Conservation (phyloP, 1,284 basidiomycete species). For the Trametes polyzona region DNA sequence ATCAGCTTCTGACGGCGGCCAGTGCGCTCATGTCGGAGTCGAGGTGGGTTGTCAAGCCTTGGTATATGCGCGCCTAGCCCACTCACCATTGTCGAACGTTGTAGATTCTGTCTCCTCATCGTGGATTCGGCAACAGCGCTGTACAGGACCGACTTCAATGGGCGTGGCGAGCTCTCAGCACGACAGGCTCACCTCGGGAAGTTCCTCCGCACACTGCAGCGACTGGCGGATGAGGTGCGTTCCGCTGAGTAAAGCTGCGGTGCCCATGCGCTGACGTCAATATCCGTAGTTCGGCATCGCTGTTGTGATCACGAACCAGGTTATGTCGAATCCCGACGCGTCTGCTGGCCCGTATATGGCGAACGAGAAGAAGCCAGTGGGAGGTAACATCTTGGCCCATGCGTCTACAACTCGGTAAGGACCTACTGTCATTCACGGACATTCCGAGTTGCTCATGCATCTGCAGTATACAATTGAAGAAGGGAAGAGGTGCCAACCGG, state of each 20-base stretch:
- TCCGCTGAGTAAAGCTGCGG: background rate
- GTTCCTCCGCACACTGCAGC: conserved; percentile 91
- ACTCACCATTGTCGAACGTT: background rate
- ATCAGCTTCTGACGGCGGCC: conserved; percentile 87
- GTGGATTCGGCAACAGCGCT: conserved; percentile 97
- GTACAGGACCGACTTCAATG: conserved; percentile 96
- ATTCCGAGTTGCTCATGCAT: background rate
- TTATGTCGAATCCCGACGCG: conserved; percentile 97
- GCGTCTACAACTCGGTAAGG: conserved; percentile 88
- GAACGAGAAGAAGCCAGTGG: conserved; percentile 98
- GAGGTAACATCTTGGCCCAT: conserved; percentile 96
- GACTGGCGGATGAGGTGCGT: conserved; percentile 92
- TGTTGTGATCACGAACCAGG: conserved; percentile 97
- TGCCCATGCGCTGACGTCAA: background rate
- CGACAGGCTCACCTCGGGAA: conserved; percentile 98
- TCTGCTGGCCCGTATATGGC: conserved; percentile 86
- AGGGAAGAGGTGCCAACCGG: conserved; percentile 91
- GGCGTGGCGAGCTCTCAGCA: conserved; percentile 94
- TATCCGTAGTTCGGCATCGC: conserved; percentile 89
- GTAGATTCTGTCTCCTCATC: conserved; percentile 93
- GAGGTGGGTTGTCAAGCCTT: conserved; percentile 56
- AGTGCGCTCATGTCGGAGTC: conserved; percentile 98
- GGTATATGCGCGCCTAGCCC: conserved; percentile 23
- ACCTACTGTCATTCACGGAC: background rate
- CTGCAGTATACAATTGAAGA: conserved; percentile 85